phyloP scores from a whole-genome alignment of 139 green algal genomes.

The Micractinium conductrix region DNA sequence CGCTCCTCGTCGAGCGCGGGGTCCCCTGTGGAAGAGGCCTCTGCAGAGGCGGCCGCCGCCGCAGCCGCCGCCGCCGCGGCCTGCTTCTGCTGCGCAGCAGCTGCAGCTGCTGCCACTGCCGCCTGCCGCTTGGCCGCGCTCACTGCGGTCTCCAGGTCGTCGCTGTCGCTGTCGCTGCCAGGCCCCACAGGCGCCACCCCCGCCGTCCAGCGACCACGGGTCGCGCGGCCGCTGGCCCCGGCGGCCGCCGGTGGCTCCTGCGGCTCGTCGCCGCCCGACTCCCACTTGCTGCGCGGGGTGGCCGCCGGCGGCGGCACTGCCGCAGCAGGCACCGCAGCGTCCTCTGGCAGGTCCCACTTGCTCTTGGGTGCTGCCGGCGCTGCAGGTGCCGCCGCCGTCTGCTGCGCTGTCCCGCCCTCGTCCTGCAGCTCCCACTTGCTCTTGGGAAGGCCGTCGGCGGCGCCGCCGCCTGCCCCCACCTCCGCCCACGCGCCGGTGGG shows the following conservation, averaged over 20 bases:
- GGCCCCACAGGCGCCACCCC: not conserved
- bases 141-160: not conserved
- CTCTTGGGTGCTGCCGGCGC: not conserved
- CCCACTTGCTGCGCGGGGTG: conserved; percentile 12
- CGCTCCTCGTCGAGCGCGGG: conserved; percentile 48
- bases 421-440: conserved; percentile 30
- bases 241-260: not conserved
- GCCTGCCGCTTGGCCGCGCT: conserved; percentile 25
- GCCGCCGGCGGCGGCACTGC: not conserved
- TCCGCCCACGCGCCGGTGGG: conserved; percentile 15
- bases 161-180: conserved; percentile 1
- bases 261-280: not conserved
- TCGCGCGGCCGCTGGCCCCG: not conserved
- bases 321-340: not conserved
- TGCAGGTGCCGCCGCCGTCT: not conserved
- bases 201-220: not conserved
- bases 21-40: not conserved
- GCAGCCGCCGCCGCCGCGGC: not conserved
- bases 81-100: not conserved
- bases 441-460: not conserved
- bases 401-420: not conserved
- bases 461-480: conserved; percentile 13
- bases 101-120: not conserved
- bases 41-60: not conserved
- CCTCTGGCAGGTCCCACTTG: conserved; percentile 2